These are phyloP conservation scores for Aegilops umbellulata DNA, from an alignment of 176 grass and related monocot species.

Conservation along the genomic window DNA sequence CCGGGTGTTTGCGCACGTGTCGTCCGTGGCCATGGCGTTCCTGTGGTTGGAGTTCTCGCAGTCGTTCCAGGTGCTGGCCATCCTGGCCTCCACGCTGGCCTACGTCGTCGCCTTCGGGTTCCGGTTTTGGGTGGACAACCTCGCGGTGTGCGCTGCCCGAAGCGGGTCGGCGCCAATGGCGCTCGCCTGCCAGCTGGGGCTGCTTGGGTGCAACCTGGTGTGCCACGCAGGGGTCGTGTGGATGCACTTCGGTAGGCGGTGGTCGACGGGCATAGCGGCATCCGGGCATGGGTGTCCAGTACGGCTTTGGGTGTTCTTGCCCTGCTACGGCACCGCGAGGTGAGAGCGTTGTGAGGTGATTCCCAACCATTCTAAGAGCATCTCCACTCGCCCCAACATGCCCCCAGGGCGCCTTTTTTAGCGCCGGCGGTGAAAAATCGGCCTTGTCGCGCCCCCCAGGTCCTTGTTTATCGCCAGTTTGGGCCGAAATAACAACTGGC, in stretches of 20 bases:
- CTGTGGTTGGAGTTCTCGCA: constrained; percentile 98
- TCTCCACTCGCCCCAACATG: no score
- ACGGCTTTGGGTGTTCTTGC: no score
- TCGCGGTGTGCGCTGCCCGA: constrained; percentile 14
- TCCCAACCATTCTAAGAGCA: no score
- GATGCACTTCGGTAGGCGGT: constrained; percentile 64
- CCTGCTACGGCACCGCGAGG: no score
- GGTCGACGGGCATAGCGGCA: constrained; percentile 80
- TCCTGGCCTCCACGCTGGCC: constrained; percentile 68
- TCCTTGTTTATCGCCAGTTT: no score
- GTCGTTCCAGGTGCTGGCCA: constrained; percentile 92
- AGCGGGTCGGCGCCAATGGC: constrained; percentile 32
- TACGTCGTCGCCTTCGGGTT: constrained; percentile 65
- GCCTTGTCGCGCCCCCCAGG: no score
- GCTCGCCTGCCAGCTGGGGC: not conserved
- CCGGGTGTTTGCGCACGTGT: constrained; percentile 63
- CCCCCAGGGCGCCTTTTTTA: no score
- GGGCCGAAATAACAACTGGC: no score
- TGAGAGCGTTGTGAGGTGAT: no score
- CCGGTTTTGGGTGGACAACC: constrained; percentile 56
- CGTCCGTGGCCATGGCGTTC: constrained; percentile 79
- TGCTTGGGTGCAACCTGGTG: constrained; percentile 60
- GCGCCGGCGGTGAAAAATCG: no score
- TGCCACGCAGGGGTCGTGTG: constrained; percentile 80
- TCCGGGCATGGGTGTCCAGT: constrained; percentile 53